These are phyloP conservation scores for Calonectria fujianensis DNA, from an alignment of 2,329 filamentous ascomycete species.

Conservation along the genomic window DNA sequence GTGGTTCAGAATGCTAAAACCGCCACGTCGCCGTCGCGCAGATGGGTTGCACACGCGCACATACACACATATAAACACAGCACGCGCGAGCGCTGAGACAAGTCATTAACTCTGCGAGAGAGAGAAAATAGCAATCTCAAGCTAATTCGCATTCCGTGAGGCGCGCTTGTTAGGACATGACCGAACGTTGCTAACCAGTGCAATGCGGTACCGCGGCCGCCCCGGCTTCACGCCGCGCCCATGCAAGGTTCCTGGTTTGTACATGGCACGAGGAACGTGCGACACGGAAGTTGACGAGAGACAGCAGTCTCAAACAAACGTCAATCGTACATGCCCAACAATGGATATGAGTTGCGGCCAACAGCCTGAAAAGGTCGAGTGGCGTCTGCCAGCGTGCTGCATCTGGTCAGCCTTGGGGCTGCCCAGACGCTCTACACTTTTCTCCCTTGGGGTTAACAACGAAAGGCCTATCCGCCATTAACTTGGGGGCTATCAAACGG, in stretches of 20 bases:
- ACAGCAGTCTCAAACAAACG: conserved; percentile 10
- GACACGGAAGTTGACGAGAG: conserved; percentile 22
- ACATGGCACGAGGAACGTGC: conserved; percentile 14
- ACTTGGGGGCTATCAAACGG: background rate
- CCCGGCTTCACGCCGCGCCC: conserved; percentile 29
- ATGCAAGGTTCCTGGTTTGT: conserved; percentile 36
- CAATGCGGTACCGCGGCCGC: conserved; percentile 24
- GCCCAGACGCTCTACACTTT: background rate
- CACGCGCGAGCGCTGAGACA: conserved; percentile 7
- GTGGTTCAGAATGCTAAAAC: conserved; percentile 28
- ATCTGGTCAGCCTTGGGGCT: conserved; percentile 3
- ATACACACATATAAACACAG: conserved; percentile 6
- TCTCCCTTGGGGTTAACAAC: background rate
- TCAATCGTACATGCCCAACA: conserved; percentile 14
- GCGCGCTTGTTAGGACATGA: conserved; percentile 18
- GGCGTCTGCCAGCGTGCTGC: conserved; percentile 17
- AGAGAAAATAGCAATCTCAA: background rate
- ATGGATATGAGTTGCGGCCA: conserved; percentile 1
- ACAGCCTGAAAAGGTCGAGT: background rate
- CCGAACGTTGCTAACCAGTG: conserved; percentile 24
- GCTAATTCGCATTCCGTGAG: background rate
- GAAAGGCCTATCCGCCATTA: background rate
- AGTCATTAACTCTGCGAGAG: background rate
- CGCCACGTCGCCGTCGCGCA: conserved; percentile 24
- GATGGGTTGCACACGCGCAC: conserved; percentile 8